Evolutionary conservation across 768 basidiomycete genomes (phyloP), one percentile per base, ranked within the genome.

Genomic region (Glaciozyma antarctica): DNA sequence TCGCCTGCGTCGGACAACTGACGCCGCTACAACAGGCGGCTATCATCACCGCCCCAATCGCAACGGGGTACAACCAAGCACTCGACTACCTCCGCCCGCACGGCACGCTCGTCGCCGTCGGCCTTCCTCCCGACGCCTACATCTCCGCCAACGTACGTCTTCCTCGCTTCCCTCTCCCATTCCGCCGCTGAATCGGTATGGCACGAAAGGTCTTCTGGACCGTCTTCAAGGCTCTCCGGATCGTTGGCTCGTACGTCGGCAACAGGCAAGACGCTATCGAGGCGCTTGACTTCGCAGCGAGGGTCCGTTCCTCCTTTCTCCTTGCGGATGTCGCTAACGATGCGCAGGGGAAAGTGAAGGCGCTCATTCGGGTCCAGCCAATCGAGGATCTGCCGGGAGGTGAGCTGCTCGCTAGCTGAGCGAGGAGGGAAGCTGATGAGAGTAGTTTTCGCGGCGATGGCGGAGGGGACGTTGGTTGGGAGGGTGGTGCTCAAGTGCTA

Each of bases 311-410:
- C 38, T 41, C 38, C 5, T 41, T 41, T 12, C 13, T 41, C 38
- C 7, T 12, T 41, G 10, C n/a, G 12, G 10, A 2, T 15, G 12
- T 2, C 38, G 38, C 38, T 41, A 12, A 41, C 12, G 38, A 15
- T 6, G 12, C 38, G 38, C 38, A 41, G 38, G 88, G 88, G 17
- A 82, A 82, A 59, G 86, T 90, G 61, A 86, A 84, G 88, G 62
- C 90, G 62, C 84, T 85, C 73, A 86, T 88, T 69, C 85, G 87
- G 73, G 78, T 83, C 64, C 85, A 88, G 65, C 81, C 81, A 62
- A 83, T 91, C 64, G 87, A 88, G 72, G 88, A 92, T 17, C 83
- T 97, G 41, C 88, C 84, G n/a, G 86, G 91, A 78, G 91, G 91
- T 89, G 69, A 62, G 74, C 60, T 48, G 26, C 12, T 30, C 43